Evolutionary conservation across 169 alveolate species (phyloP).

Genomic region (Cyclospora cayetanensis): DNA sequence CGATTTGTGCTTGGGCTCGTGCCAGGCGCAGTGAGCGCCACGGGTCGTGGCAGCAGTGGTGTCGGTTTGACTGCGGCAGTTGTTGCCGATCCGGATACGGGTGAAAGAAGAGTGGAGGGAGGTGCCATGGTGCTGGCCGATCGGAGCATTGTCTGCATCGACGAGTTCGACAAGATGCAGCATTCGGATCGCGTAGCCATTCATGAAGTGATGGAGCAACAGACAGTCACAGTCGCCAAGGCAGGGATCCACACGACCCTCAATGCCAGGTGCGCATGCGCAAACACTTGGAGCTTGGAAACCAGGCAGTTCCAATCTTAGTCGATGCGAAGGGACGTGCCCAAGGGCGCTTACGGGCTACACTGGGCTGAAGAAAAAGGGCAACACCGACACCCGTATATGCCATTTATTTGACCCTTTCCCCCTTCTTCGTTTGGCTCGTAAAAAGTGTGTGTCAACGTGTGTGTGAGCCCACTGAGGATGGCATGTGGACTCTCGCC

Average conservation of each 20-base stretch:
- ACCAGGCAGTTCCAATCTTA: too few species aligned
- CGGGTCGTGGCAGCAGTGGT: conserved; percentile 99
- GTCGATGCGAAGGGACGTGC: too few species aligned
- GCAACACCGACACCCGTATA: too few species aligned
- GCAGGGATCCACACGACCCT: conserved; percentile 99
- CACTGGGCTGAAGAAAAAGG: too few species aligned
- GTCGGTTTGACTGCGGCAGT: conserved; percentile 99
- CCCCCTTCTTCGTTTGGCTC: background rate
- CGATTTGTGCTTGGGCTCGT: conserved; percentile 94
- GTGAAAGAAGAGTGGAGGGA: conserved; percentile 97
- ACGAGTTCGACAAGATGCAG: conserved; percentile 99
- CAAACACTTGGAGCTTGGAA: too few species aligned
- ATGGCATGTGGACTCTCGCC: too few species aligned
- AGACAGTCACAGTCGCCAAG: conserved; percentile 98
- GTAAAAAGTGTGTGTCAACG: background rate
- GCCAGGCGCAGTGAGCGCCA: conserved; percentile 96
- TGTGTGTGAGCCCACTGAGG: too few species aligned
- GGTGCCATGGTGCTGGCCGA: conserved; percentile 99
- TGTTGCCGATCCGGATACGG: conserved; percentile 92
- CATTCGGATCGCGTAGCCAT: conserved; percentile 98
- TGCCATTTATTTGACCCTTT: background rate
- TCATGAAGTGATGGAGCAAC: conserved; percentile 99
- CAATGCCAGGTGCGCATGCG: conserved; percentile 93
- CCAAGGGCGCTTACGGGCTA: too few species aligned
- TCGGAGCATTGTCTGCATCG: conserved; percentile 97